phyloP scores from a whole-genome alignment of 305 asterid species.

The Fraxinus latifolia region DNA sequence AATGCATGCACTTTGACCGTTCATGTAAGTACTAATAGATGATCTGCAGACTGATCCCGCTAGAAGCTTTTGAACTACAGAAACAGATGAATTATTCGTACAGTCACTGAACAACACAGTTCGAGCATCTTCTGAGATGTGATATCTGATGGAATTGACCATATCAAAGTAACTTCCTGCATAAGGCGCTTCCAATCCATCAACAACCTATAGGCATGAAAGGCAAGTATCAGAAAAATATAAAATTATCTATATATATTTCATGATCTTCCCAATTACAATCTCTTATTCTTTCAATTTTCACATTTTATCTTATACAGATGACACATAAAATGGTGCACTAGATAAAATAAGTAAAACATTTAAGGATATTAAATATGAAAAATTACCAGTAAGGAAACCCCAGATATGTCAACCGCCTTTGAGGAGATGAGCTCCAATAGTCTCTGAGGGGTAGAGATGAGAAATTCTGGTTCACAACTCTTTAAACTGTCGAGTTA shows the following conservation, averaged over 20 bases:
- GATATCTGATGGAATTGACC: conserved; percentile 47
- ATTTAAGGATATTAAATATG: neutral
- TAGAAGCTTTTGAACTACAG: neutral
- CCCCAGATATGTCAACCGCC: conserved; percentile 66
- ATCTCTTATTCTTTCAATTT: neutral
- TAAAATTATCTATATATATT: neutral
- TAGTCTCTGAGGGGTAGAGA: conserved; percentile 86
- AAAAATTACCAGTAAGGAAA: conserved; percentile 60
- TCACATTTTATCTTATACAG: neutral
- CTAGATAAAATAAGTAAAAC: neutral
- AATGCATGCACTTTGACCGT: neutral
- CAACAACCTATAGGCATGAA: conserved; percentile 50
- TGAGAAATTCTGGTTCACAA: conserved; percentile 78
- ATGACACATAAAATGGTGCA: neutral
- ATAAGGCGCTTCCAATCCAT: conserved; percentile 51
- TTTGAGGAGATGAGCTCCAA: conserved; percentile 60
- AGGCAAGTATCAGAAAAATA: neutral
- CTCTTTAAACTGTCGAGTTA: conserved; percentile 57
- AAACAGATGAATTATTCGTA: neutral
- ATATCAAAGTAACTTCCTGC: conserved; percentile 40
- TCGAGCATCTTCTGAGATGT: conserved; percentile 53
- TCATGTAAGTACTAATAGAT: neutral
- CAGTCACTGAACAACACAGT: conserved; percentile 58
- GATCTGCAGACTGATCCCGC: neutral
- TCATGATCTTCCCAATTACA: neutral